phyloP scores from a whole-genome alignment of 2,329 filamentous ascomycete genomes.

The Pleoardoris graminearum region DNA sequence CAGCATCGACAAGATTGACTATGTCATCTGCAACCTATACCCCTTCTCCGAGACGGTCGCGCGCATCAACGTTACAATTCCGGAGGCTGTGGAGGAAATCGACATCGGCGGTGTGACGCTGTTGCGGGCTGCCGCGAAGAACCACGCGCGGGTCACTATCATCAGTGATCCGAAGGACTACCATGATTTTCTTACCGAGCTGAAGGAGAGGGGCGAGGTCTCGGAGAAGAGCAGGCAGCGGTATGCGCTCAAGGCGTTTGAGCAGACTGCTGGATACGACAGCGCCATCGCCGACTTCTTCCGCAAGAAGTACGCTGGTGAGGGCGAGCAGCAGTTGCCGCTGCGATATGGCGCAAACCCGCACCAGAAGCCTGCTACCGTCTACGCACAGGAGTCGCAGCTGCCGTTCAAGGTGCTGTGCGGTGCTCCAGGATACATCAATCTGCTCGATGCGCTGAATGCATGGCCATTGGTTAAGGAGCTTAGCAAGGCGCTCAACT shows the following conservation, averaged over 20 bases:
- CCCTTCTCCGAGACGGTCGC: conserved; percentile 98
- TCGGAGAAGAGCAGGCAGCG: conserved; percentile 81
- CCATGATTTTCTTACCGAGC: conserved; percentile 87
- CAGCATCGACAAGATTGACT: conserved; percentile 49
- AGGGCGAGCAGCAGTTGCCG: conserved; percentile 78
- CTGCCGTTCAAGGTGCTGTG: conserved; percentile 94
- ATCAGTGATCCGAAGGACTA: conserved; percentile 94
- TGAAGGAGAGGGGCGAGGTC: conserved; percentile 79
- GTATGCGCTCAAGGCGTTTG: conserved; percentile 96
- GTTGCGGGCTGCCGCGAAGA: conserved; percentile 95
- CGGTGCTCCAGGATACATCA: conserved; percentile 94
- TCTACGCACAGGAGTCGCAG: conserved; percentile 71
- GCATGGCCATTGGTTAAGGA: conserved; percentile 97
- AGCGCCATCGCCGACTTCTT: conserved; percentile 94
- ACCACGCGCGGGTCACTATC: conserved; percentile 93
- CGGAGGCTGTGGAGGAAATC: conserved; percentile 97
- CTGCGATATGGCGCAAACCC: conserved; percentile 97
- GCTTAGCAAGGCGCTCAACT: conserved; percentile 82
- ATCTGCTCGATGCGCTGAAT: conserved; percentile 93
- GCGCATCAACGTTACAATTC: conserved; percentile 94
- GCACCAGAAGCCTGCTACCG: conserved; percentile 94
- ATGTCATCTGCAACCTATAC: conserved; percentile 87
- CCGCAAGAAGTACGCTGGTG: conserved; percentile 90
- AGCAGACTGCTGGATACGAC: conserved; percentile 97
- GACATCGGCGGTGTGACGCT: conserved; percentile 96